Conservation (phyloP, 768 basidiomycete genomes). For the Termitomyces sp. region DNA sequence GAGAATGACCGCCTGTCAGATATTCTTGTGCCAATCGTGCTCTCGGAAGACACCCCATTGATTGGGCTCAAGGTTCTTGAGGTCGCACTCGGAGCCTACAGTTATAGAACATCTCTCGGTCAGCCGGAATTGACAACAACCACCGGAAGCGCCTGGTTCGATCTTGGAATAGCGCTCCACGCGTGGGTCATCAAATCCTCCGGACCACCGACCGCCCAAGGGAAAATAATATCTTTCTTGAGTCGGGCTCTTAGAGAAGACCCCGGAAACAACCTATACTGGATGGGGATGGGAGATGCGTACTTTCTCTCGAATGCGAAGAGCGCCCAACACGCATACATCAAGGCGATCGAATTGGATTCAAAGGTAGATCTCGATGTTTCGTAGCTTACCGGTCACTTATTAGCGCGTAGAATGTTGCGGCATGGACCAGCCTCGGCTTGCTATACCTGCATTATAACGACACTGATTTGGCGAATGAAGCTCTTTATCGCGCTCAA, state of each 20-base stretch:
- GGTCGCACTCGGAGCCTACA: conserved; percentile 52
- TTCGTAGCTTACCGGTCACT: not conserved
- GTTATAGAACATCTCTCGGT: conserved; percentile 54
- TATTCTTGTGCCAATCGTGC: conserved; percentile 28
- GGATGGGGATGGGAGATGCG: conserved; percentile 78
- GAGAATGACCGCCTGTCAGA: conserved; percentile 36
- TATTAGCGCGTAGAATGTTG: conserved; percentile 45
- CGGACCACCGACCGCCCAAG: conserved; percentile 24
- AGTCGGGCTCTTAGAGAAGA: conserved; percentile 71
- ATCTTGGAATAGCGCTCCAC: conserved; percentile 62
- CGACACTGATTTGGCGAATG: conserved; percentile 79
- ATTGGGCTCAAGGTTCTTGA: conserved; percentile 36
- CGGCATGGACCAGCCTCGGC: conserved; percentile 84
- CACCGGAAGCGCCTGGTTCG: conserved; percentile 62
- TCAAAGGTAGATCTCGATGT: conserved; percentile 52
- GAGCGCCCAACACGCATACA: conserved; percentile 86
- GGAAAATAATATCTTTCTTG: conserved; percentile 47
- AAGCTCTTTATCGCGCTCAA: conserved; percentile 84
- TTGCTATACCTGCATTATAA: conserved; percentile 76
- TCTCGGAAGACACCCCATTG: conserved; percentile 17
- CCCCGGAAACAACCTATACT: conserved; percentile 66
- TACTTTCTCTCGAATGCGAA: conserved; percentile 63
- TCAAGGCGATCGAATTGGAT: conserved; percentile 83
- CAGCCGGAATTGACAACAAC: conserved; percentile 39
- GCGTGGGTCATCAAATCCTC: conserved; percentile 32